Evolutionary conservation across 805 yeast genomes (phyloP), one percentile per base, ranked within the genome.

Genomic region (Candida rishiriensis): DNA sequence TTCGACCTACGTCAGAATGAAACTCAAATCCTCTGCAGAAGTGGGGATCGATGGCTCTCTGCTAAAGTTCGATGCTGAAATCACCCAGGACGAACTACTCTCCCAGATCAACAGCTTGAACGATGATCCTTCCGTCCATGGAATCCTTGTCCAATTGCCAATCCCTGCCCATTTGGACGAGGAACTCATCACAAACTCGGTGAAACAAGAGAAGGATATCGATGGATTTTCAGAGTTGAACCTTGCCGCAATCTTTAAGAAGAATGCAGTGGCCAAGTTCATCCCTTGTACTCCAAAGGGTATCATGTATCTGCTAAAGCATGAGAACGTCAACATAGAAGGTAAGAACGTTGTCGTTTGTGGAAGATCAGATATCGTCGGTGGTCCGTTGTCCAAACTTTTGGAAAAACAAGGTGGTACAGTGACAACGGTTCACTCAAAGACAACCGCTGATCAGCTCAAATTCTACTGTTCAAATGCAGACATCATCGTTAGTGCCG

Each of bases 261-360:
- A 86, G 53, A 88, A 88, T 42, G 97, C 97, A 17, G 61, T 70
- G 32, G 96, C 97, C 29, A 67, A 71, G 48, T 90, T 88, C 66
- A 73, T 83, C 52, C 98, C 99, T 31, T 91, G 98, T 70, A 91
- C 99, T 28, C 99, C 99, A 43, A 81, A 83, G 67, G 99, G 99
- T 46, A 79, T 89, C 56, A 83, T 91, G 72, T 85, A 81, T 57
- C 70, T 91, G 58, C 73, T 91, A 58, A 78, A 84, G 55, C 75
- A 82, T 51, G 77, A 87, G 39, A 80, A 83, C 9, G 78, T 88
- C 21, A 66, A 70, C 29, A 68, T 89, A 46, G 63, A 77, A n/a
- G 97, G 97, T 44, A 79, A 87, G 55, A 76, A 76, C 49, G 96
- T 95, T 15, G 96, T 90, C 46, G 98, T 91, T 17, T 71, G 93